Conservation (phyloP, 2,329 filamentous ascomycete species). For the Fusarium euwallaceae region DNA sequence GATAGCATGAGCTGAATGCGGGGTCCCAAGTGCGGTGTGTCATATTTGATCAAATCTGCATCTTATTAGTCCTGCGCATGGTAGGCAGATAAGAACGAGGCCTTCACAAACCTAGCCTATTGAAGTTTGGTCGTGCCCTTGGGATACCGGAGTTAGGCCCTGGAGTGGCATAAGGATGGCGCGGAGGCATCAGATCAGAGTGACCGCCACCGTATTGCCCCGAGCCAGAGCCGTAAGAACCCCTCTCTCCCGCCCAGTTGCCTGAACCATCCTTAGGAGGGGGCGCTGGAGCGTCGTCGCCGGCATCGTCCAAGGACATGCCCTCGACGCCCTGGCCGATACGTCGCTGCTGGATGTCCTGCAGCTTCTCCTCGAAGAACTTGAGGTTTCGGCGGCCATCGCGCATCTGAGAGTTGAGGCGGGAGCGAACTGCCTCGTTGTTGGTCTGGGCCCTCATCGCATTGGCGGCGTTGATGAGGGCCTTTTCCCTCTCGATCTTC, state of each 20-base stretch:
- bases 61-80: constrained; percentile 15
- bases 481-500: constrained; percentile 98
- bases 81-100: constrained; percentile 10
- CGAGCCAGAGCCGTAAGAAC: constrained; percentile 70
- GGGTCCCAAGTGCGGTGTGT: constrained; percentile 93
- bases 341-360: constrained; percentile 86
- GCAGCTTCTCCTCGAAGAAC: constrained; percentile 94
- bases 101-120: constrained; percentile 83
- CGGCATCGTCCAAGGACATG: constrained; percentile 68
- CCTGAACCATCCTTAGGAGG: constrained; percentile 78
- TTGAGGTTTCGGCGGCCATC: constrained; percentile 93
- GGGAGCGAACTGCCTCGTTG: constrained; percentile 90
- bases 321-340: constrained; percentile 76
- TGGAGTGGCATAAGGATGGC: constrained; percentile 79
- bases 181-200: constrained; percentile 82
- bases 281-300: constrained; percentile 68
- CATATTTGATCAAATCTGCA: constrained; percentile 96
- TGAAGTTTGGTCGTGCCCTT: constrained; percentile 89
- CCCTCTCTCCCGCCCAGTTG: constrained; percentile 63
- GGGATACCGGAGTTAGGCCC: constrained; percentile 76
- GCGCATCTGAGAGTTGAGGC: constrained; percentile 93
- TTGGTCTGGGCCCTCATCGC: constrained; percentile 96
- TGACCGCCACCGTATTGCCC: constrained; percentile 70
- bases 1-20: constrained; percentile 99
- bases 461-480: constrained; percentile 92